Base-by-base conservation (phyloP, 371 early-diverging fungal genomes). In the Rhizopus delemar region DNA sequence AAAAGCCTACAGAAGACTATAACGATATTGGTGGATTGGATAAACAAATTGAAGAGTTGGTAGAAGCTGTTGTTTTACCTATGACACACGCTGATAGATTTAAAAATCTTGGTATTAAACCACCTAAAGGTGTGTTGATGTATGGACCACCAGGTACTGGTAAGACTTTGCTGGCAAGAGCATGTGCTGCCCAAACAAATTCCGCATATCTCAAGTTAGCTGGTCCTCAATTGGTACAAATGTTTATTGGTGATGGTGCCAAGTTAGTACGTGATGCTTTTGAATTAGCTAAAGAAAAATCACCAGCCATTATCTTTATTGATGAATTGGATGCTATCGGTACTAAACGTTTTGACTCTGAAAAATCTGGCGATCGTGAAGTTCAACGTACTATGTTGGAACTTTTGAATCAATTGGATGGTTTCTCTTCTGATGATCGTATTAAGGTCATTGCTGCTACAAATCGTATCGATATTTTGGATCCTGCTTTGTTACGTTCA, bases 391-490 rank as follows among this genome's bases (percentile, higher is more conserved):
- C 99, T 32, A 99, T 99, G 99, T 80, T 99, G 78, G 99, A 99
- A 82, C 86, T 99, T 5, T 74, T 99, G 56, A 99, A 98, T 77
- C 99, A 99, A 83, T 81, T 99, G 56, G 99, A 99, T 71, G 99
- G 99, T 38, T 99, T 99, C 74, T 88, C 92, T 59, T 90, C 90
- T 52, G 94, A 96, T 65, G 95, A 98, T 52, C 86, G 97, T 53
- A 98, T 99, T 73, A 99, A 99, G 87, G 97, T 99, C 22, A 99
- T 99, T 85, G 99, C 99, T n/a, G 99, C 99, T 29, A 99, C 99
- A 39, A 99, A 99, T 78, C 94, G 99, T 72, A 96, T 99, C 50
- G 99, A 99, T 85, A 99, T 98, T 71, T 79, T 99, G 41, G 99
- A 99, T 77, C 99, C 99, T 45, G 99, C 99, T 15, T 86, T 99